Conservation (phyloP, 306 rosid genomes). For the Ormosia emarginata region DNA sequence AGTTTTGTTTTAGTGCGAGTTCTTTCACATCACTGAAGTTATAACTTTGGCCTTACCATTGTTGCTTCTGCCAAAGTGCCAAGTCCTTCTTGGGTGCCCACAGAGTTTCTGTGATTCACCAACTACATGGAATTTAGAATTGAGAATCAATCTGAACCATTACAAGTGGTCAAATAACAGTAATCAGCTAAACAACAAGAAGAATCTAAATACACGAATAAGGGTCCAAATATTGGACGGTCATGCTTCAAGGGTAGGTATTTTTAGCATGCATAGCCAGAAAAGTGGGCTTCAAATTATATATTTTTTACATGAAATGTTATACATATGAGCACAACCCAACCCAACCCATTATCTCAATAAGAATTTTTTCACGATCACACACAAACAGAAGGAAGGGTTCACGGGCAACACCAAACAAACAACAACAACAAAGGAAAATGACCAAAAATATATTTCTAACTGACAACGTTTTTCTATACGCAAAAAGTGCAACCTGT, state of each 20-base stretch:
- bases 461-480: constrained; percentile 29
- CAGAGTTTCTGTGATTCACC: constrained; percentile 4
- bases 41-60: constrained; percentile 15
- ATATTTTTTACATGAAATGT: not conserved
- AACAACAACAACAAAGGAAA: constrained; percentile 38
- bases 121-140: not conserved
- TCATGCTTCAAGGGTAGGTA: constrained; percentile 16
- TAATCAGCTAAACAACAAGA: constrained; percentile 8
- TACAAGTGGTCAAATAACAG: constrained; percentile 15
- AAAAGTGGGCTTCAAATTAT: not conserved
- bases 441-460: not conserved
- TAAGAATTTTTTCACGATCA: constrained; percentile 45
- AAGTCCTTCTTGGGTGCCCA: constrained; percentile 9
- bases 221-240: constrained; percentile 26
- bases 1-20: not conserved
- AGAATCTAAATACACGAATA: constrained; percentile 9
- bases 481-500: constrained; percentile 42
- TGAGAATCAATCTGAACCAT: constrained; percentile 17
- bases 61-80: constrained; percentile 1
- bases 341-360: constrained; percentile 18
- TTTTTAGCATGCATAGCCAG: not conserved
- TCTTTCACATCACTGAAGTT: not conserved
- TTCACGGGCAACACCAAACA: constrained; percentile 75
- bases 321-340: not conserved
- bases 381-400: constrained; percentile 47